These are phyloP conservation scores for Sisymbrium altissimum DNA, from an alignment of 345 rosid genomes.

Conservation along the genomic window DNA sequence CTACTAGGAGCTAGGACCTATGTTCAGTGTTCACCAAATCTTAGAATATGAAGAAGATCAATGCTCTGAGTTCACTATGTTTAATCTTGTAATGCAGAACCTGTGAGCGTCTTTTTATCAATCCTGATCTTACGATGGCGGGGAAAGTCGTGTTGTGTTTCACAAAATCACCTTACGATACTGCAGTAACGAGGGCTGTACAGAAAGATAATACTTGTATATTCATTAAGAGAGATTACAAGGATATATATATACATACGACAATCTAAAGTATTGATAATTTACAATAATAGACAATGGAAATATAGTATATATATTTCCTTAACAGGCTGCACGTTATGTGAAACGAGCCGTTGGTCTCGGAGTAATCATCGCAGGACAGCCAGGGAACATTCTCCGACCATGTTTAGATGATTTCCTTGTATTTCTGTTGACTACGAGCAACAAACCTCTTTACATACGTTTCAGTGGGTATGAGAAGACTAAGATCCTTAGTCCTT, in stretches of 20 bases:
- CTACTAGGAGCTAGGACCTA: neutral
- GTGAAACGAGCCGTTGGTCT: constrained; percentile 41
- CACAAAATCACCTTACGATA: constrained; percentile 10
- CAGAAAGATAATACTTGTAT: too few relatives aligned
- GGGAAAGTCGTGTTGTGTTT: constrained; percentile 34
- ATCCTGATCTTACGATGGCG: constrained; percentile 13
- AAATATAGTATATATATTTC: too few relatives aligned
- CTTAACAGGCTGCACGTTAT: constrained; percentile 18
- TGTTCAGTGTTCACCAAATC: neutral
- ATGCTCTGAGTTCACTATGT: neutral
- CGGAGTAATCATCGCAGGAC: constrained; percentile 35
- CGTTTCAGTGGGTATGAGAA: constrained; percentile 35
- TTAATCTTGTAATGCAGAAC: constrained; percentile 11
- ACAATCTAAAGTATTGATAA: too few relatives aligned
- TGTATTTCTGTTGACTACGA: constrained; percentile 37
- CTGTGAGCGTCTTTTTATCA: constrained; percentile 4
- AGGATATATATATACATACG: too few relatives aligned
- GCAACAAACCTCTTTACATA: constrained; percentile 32
- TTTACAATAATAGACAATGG: too few relatives aligned
- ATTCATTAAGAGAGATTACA: too few relatives aligned
- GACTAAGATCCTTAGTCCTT: neutral
- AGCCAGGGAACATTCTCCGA: constrained; percentile 3
- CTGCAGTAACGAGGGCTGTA: constrained; percentile 17
- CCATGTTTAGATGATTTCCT: constrained; percentile 36
- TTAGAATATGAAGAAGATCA: neutral